A percentile compares a stretch with the other conserved stretches of the same genome.
Conservation (phyloP, 352 stramenopile species). For the Phytopythium delawarense region DNA sequence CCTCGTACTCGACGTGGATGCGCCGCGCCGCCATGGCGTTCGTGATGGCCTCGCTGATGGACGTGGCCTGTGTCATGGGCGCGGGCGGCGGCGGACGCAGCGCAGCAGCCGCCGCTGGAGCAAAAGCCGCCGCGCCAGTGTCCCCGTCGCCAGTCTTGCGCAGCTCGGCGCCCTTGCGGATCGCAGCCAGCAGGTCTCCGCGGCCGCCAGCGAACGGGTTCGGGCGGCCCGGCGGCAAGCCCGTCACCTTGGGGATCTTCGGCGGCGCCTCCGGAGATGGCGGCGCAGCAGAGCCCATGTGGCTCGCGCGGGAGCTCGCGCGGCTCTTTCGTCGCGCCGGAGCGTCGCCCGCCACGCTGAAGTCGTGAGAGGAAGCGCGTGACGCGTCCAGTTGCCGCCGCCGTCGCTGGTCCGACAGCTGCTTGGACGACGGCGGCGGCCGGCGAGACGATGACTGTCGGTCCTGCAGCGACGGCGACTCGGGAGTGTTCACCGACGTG, state of each 20-base stretch:
- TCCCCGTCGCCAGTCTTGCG: slow-evolving; percentile 27
- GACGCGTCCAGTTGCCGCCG: slow-evolving; percentile 7
- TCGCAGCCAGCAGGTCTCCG: slow-evolving; percentile 73
- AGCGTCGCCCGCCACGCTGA: slow-evolving; percentile 14
- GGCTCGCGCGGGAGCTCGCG: slow-evolving; percentile 32
- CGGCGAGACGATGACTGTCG: slow-evolving; percentile 8
- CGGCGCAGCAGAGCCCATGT: slow-evolving; percentile 8
- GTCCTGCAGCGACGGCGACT: slow-evolving; percentile 8
- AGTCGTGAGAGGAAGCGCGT: slow-evolving; percentile 7
- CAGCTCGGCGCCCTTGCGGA: slow-evolving; percentile 60
- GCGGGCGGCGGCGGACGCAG: slow-evolving; percentile 21
- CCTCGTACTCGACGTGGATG: slow-evolving; percentile 82
- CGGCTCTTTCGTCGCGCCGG: slow-evolving; percentile 24
- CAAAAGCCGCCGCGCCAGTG: slow-evolving; percentile 3
- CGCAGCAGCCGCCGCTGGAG: slow-evolving; percentile 15
- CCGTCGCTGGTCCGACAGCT: slow-evolving; percentile 13
- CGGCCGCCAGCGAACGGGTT: slow-evolving; percentile 66
- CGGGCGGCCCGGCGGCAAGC: slow-evolving; percentile 44
- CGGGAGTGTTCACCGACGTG: slow-evolving; percentile 25
- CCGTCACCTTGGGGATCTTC: slow-evolving; percentile 27
- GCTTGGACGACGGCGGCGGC: slow-evolving; percentile 18
- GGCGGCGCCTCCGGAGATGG: slow-evolving; percentile 11
- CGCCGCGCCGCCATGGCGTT: slow-evolving; percentile 76
- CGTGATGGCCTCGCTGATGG: slow-evolving; percentile 76
- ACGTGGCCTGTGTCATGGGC: slow-evolving; percentile 34